A percentile compares a stretch with the other conserved stretches of the same genome.
phyloP scores from a whole-genome alignment of 352 stramenopile genomes.

The Pythium brachiatum region DNA sequence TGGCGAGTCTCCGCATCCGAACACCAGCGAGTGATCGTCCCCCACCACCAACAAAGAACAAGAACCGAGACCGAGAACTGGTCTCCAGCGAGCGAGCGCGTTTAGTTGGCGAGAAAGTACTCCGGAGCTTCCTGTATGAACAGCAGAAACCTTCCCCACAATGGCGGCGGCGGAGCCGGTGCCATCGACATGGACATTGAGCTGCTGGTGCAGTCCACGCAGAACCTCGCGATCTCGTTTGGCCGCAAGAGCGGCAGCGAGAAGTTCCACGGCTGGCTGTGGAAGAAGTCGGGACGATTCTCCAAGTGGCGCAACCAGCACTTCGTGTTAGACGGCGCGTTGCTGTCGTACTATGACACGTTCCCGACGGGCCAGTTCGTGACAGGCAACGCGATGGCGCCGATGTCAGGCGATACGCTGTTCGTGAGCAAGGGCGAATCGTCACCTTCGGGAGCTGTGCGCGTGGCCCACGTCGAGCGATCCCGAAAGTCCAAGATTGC shows the following conservation, averaged over 20 bases:
- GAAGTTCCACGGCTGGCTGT: slow-evolving; percentile 83
- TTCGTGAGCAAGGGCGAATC: slow-evolving; percentile 76
- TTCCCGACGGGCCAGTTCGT: slow-evolving; percentile 82
- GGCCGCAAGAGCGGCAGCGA: slow-evolving; percentile 56
- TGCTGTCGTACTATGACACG: slow-evolving; percentile 82
- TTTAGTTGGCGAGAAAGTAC: too few relatives aligned
- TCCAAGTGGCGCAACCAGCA: slow-evolving; percentile 84
- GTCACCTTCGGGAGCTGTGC: slow-evolving; percentile 59
- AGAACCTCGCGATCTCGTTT: slow-evolving; percentile 70
- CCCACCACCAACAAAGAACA: not conserved
- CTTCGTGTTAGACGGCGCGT: slow-evolving; percentile 73
- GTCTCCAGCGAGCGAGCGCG: not conserved
- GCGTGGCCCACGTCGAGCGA: slow-evolving; percentile 73
- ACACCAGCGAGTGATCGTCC: not conserved
- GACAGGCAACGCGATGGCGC: slow-evolving; percentile 49
- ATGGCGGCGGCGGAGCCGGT: slow-evolving; percentile 20
- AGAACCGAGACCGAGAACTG: not conserved
- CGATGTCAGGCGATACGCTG: slow-evolving; percentile 57
- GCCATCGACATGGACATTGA: slow-evolving; percentile 77
- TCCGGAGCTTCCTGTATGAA: slow-evolving; percentile 19
- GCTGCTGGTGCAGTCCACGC: slow-evolving; percentile 80
- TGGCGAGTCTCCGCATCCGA: slow-evolving; percentile 2
- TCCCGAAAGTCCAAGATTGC: slow-evolving; percentile 76
- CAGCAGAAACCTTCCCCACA: slow-evolving; percentile 23
- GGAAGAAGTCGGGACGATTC: slow-evolving; percentile 79